A percentile compares a stretch with the other conserved stretches of the same genome.
These are phyloP conservation scores for Eucalyptus tenuipes DNA, from an alignment of 345 rosid genomes.

Conservation along the genomic window DNA sequence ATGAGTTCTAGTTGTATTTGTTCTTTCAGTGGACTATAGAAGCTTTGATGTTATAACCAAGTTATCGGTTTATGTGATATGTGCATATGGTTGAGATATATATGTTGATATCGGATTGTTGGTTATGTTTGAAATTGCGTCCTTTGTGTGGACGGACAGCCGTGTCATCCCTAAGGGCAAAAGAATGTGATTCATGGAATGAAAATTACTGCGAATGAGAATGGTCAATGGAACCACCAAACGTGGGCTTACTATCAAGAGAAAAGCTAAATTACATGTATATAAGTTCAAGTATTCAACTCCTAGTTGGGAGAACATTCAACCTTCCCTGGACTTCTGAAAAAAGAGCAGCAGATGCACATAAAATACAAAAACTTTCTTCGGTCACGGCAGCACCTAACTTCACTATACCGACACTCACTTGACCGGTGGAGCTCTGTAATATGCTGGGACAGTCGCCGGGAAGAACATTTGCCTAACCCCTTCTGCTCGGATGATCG, in stretches of 20 bases:
- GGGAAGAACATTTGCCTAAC: background rate
- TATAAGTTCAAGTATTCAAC: background rate
- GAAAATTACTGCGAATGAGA: background rate
- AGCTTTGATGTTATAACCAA: too few relatives aligned
- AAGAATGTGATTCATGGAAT: background rate
- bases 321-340: background rate
- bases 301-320: background rate
- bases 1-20: too few relatives aligned
- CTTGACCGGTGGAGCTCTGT: background rate
- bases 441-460: background rate
- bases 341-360: background rate
- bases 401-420: background rate
- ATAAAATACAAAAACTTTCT: background rate
- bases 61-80: too few relatives aligned
- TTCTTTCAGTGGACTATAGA: too few relatives aligned
- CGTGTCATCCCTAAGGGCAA: background rate
- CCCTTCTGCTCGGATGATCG: background rate
- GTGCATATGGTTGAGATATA: too few relatives aligned
- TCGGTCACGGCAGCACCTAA: background rate
- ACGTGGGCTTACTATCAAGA: background rate
- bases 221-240: background rate
- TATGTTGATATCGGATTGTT: too few relatives aligned
- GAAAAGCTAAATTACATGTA: background rate
- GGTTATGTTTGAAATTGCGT: too few relatives aligned
- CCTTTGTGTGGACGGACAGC: too few relatives aligned